phyloP scores from a whole-genome alignment of 2,329 filamentous ascomycete species.

The Neurospora crassa region DNA sequence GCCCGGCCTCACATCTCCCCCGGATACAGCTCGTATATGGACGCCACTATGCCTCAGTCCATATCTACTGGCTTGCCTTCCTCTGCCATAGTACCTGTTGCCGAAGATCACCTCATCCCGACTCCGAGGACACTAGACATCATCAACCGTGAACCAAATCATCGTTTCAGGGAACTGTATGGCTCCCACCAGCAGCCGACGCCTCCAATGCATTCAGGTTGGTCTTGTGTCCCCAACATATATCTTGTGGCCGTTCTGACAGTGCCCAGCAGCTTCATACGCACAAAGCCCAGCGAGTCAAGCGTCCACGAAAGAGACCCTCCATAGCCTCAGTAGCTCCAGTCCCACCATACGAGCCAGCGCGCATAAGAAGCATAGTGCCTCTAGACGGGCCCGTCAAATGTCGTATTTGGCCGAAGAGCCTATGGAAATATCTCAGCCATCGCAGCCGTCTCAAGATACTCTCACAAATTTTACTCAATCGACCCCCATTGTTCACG shows the following conservation, averaged over 20 bases:
- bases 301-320: neutral
- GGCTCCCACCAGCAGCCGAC: neutral
- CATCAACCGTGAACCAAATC: neutral
- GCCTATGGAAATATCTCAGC: neutral
- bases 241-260: neutral
- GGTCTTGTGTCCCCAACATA: neutral
- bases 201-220: neutral
- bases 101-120: neutral
- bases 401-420: neutral
- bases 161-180: neutral
- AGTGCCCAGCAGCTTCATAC: conserved; percentile 2
- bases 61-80: neutral
- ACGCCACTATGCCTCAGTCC: neutral
- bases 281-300: neutral
- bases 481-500: conserved; percentile 28
- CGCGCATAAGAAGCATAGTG: conserved; percentile 3
- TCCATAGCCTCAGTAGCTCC: conserved; percentile 6
- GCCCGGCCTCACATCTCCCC: neutral
- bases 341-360: conserved; percentile 10
- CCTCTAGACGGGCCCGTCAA: neutral
- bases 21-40: neutral
- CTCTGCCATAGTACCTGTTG: neutral
- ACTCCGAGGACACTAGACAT: neutral
- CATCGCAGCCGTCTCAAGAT: neutral
- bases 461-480: conserved; percentile 1